Conservation (phyloP, 2,329 filamentous ascomycete species). For the Lojkania enalia region DNA sequence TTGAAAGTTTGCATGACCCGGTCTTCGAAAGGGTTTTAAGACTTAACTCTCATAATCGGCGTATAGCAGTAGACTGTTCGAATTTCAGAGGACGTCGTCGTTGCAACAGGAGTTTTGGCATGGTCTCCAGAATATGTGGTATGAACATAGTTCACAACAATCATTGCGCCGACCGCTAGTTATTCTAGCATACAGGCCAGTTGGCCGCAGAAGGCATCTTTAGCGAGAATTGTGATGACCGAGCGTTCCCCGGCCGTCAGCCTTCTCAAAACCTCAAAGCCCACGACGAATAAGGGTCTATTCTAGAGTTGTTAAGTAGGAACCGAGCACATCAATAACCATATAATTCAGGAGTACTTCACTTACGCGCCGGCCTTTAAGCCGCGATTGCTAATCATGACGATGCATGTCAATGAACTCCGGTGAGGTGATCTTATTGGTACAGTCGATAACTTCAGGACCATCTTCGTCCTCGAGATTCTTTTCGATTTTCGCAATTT, state of each 20-base stretch:
- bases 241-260: constrained; percentile 44
- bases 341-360: constrained; percentile 52
- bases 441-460: constrained; percentile 53
- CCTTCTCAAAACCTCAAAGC: no score
- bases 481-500: constrained; percentile 38
- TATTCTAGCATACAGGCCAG: constrained; percentile 53
- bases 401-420: constrained; percentile 63
- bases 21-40: constrained; percentile 53
- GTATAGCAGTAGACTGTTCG: constrained; percentile 50
- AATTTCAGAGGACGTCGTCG: constrained; percentile 50
- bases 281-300: no score
- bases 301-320: neutral
- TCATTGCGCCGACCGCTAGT: constrained; percentile 59
- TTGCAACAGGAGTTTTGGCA: constrained; percentile 42
- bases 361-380: constrained; percentile 58
- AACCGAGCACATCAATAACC: constrained; percentile 32
- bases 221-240: constrained; percentile 32
- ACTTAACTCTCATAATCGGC: constrained; percentile 33
- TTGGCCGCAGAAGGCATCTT: constrained; percentile 35
- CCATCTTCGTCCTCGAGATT: constrained; percentile 28
- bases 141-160: constrained; percentile 58
- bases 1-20: constrained; percentile 45
- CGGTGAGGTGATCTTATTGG: constrained; percentile 57
- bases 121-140: constrained; percentile 45
- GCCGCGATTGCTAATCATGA: constrained; percentile 56